phyloP scores from a whole-genome alignment of 2,329 filamentous ascomycete species.

The Aspergillus sclerotialis region DNA sequence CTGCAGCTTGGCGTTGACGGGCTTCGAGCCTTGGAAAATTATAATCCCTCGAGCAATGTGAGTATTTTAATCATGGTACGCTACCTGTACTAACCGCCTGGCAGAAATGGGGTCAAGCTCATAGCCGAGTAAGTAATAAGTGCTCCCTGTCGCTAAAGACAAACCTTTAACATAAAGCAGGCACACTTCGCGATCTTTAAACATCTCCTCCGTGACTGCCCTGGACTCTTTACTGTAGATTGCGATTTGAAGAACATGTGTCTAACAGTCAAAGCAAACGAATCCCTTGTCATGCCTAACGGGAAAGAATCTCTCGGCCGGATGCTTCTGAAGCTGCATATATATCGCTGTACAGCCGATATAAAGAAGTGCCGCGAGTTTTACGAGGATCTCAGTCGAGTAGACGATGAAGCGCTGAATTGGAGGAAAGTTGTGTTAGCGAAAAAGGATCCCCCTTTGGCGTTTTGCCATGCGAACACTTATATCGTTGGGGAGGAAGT shows the following conservation, averaged over 20 bases:
- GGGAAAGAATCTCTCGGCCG: constrained; percentile 53
- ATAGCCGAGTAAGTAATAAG: constrained; percentile 6
- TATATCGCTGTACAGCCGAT: constrained; percentile 59
- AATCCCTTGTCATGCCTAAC: constrained; percentile 19
- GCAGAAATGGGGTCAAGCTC: constrained; percentile 12
- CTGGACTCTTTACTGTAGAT: constrained; percentile 46
- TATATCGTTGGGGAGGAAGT: constrained; percentile 36
- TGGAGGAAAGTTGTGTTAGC: constrained; percentile 51
- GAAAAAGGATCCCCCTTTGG: constrained; percentile 45
- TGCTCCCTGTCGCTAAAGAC: background rate
- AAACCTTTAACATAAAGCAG: constrained; percentile 21
- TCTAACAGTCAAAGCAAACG: constrained; percentile 6
- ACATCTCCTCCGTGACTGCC: constrained; percentile 49
- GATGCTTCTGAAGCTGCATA: constrained; percentile 54
- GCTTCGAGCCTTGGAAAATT: constrained; percentile 33
- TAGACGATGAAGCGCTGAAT: constrained; percentile 46
- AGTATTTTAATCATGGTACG: constrained; percentile 29
- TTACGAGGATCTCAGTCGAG: constrained; percentile 53
- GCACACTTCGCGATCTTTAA: constrained; percentile 58
- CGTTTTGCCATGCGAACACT: constrained; percentile 62
- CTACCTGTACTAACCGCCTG: too few relatives aligned
- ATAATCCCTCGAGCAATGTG: constrained; percentile 31
- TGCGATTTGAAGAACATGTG: constrained; percentile 34
- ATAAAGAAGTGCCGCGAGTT: constrained; percentile 45
- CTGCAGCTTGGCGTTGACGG: constrained; percentile 38